Evolutionary conservation across 495 filamentous ascomycete genomes (phyloP).

Genomic region (Penicillium waksmanii): DNA sequence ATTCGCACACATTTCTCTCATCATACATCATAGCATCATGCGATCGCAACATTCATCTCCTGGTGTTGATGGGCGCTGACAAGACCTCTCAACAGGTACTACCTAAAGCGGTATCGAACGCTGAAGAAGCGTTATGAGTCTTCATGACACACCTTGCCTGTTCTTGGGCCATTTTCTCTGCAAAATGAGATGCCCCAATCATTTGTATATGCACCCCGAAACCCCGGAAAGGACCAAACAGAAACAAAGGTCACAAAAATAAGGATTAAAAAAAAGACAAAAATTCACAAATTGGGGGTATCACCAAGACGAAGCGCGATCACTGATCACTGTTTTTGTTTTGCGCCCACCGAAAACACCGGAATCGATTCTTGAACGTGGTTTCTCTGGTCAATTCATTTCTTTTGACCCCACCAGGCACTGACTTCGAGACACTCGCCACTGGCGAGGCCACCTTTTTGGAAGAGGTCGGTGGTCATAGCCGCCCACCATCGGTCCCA

Average conservation of each 20-base stretch:
- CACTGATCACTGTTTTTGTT: conserved; percentile 37
- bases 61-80: conserved; percentile 16
- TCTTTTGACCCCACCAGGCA: conserved; percentile 90
- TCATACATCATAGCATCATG: conserved; percentile 40
- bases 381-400: conserved; percentile 27
- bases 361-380: conserved; percentile 21
- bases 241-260: conserved; percentile 29
- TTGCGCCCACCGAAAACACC: conserved; percentile 34
- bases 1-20: conserved; percentile 26
- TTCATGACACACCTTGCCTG: conserved; percentile 28
- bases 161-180: conserved; percentile 1
- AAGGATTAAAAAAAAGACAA: conserved; percentile 8
- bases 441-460: conserved; percentile 74
- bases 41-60: conserved; percentile 23
- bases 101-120: conserved; percentile 90
- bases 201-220: conserved; percentile 20
- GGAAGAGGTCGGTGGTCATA: conserved; percentile 82
- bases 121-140: conserved; percentile 80
- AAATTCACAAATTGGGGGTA: conserved; percentile 37
- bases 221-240: conserved; percentile 25
- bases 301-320: conserved; percentile 50
- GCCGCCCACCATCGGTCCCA: conserved; percentile 90
- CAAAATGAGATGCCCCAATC: not conserved
- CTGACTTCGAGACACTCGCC: conserved; percentile 93
- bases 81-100: conserved; percentile 67